Base-by-base conservation (phyloP, 192 early-diverging fungal species). In the Podila clonocystis region DNA sequence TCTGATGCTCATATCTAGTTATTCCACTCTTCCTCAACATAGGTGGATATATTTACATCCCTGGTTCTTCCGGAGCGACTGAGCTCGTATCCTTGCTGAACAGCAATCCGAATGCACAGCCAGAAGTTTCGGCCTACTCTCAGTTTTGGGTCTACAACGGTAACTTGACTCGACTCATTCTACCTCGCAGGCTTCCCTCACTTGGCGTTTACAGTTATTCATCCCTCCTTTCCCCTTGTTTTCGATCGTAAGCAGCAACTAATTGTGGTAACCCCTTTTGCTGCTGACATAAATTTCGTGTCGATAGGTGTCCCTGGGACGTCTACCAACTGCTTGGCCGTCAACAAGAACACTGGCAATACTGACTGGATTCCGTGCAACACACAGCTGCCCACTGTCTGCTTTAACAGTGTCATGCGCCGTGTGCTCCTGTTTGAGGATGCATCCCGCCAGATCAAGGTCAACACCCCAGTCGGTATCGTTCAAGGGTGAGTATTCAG, bases 371-470 rank as follows among this genome's bases (percentile, higher is more conserved):
- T 45, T 9, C 59, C 68, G 0, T 70, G 68, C n/a, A 70, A 5
- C 57, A 62, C 58, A 1, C 13, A 70, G 22, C 30, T 70, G 4
- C 68, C 59, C 2, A 62, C 45, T 9, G n/a, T 70, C 1, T 70
- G 68, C 22, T 29, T 50, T 48, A 70, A 70, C 68, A 60, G 24
- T n/a, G 68, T 49, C 0, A 60, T 61, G 29, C 41, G 59, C 13
- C 41, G 59, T 3, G 45, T 61, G 5, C 11, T 70, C 7, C 20
- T 50, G 29, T 45, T 62, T n/a, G 28, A 75, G 19, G 73, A 75
- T 30, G 30, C 49, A 13, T 62, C 66, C 22, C 73, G 66, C 31
- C 73, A 75, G 49, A 38, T 75, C 73, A 62, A 45, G 20, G 66
- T 75, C 31, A 59, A 75, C 49, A 63, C 73, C 17, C 58, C 45